These are phyloP conservation scores for Russula ochroleuca DNA, from an alignment of 768 basidiomycete genomes.

Conservation along the genomic window DNA sequence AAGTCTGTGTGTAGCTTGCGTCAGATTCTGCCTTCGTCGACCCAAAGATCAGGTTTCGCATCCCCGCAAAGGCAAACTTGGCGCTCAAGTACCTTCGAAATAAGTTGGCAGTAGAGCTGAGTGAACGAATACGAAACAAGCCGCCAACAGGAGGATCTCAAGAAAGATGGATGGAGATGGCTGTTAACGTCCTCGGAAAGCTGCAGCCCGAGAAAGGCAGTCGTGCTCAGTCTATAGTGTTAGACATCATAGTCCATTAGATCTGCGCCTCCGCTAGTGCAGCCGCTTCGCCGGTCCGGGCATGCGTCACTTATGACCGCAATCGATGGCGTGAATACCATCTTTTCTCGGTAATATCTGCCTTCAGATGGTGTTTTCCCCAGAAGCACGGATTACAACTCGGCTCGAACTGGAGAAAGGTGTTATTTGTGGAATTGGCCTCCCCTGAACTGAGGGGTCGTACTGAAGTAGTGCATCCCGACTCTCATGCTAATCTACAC, in stretches of 20 bases:
- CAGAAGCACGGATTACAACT: no score
- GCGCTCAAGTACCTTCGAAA: constrained; percentile 77
- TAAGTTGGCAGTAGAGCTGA: constrained; percentile 54
- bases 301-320: no score
- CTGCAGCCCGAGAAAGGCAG: constrained; percentile 32
- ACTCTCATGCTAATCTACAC: constrained; percentile 33
- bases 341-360: no score
- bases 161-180: constrained; percentile 67
- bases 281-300: background rate
- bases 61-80: constrained; percentile 65
- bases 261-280: background rate
- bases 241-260: constrained; percentile 21
- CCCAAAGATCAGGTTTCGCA: constrained; percentile 73
- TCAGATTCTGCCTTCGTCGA: constrained; percentile 74
- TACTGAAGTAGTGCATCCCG: constrained; percentile 43
- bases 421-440: constrained; percentile 53
- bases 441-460: constrained; percentile 47
- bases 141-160: constrained; percentile 55
- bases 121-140: constrained; percentile 63
- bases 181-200: constrained; percentile 57
- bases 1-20: constrained; percentile 47
- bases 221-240: constrained; percentile 10
- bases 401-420: constrained; percentile 34
- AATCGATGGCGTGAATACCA: no score
- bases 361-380: no score